Evolutionary conservation across 495 filamentous ascomycete species (phyloP), one percentile per base, ranked within the genome.

Genomic region (Lepidopterella palustris): DNA sequence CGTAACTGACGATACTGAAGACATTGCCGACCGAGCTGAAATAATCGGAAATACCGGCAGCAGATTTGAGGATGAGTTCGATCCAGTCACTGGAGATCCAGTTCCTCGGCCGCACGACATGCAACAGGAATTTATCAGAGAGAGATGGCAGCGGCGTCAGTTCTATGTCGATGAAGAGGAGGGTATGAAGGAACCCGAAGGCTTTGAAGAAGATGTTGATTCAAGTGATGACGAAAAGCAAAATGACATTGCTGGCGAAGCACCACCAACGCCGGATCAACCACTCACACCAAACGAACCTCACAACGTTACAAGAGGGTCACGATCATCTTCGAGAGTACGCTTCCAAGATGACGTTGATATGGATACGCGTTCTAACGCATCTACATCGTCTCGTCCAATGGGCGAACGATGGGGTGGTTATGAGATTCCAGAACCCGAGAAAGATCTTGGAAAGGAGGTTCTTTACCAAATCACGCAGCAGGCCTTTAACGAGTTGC

Each of bases 391-490:
- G 5, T 92, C 87, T 13, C 79, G 87, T 32, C 83, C 87, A 23
- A 70, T 82, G 45, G 78, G 79, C 6, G 88, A 93, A 69, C 78
- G 89, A 35, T 92, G 88, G 89, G 89, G 84, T 32, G 89, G 84
- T 8, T 88, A 88, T 66, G 88, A 91, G 61, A 86, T 89, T 11
- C 87, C 88, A 8, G 87, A 89, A 51, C 83, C 84, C 15, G 92
- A 95, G 65, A 79, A 77, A 62, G 90, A 96, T 67, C 82, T 87
- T 6, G 90, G 90, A 28, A 89, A 87, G 62, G 93, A 97, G 66
- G 83, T 96, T 15, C 76, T 97, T 5, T 96, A 93, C 66, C 89
- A 96, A 68, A 84, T 92, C 18, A 88, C 87, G 0, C 89, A 96
- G 66, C 85, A 95, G 67, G 90, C 87, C 0, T 86, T 96, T 71